Evolutionary conservation across 257 asterid species (phyloP).

Genomic region (Solanum neorickii): DNA sequence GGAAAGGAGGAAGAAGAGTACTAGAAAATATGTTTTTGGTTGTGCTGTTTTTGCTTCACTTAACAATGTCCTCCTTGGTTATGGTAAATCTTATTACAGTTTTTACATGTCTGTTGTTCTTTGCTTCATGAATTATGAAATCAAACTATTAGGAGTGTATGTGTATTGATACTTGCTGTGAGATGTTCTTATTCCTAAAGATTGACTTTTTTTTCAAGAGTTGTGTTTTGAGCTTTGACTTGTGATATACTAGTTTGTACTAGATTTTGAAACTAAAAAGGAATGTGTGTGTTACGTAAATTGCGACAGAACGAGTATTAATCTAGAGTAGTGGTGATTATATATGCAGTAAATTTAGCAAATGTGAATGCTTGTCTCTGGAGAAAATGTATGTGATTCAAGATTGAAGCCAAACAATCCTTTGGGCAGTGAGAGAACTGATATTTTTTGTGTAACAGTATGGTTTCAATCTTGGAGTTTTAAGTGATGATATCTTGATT

Average conservation of each 20-base stretch:
- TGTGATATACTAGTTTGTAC: not conserved
- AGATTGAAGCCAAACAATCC: not conserved
- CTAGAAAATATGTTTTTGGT: constrained; percentile 73
- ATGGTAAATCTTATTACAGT: constrained; percentile 30
- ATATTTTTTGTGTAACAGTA: not conserved
- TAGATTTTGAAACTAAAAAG: not conserved
- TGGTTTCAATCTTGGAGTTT: not conserved
- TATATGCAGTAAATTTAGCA: not conserved
- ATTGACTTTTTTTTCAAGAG: not conserved
- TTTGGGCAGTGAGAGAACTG: not conserved
- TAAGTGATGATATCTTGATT: not conserved
- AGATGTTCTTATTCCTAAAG: not conserved
- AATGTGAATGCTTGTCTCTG: not conserved
- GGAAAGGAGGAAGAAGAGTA: constrained; percentile 35
- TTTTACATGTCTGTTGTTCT: not conserved
- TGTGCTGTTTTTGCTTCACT: constrained; percentile 96
- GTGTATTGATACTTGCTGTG: not conserved
- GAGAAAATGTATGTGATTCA: not conserved
- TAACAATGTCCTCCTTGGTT: constrained; percentile 86
- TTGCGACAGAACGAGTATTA: not conserved
- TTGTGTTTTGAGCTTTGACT: not conserved
- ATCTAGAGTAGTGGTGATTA: not conserved
- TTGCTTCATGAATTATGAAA: not conserved
- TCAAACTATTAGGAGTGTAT: not conserved
- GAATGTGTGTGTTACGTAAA: not conserved